A percentile compares a stretch with the other conserved stretches of the same genome.
Conservation (phyloP, 805 yeast genomes). For the Kuraishia piskuri region DNA sequence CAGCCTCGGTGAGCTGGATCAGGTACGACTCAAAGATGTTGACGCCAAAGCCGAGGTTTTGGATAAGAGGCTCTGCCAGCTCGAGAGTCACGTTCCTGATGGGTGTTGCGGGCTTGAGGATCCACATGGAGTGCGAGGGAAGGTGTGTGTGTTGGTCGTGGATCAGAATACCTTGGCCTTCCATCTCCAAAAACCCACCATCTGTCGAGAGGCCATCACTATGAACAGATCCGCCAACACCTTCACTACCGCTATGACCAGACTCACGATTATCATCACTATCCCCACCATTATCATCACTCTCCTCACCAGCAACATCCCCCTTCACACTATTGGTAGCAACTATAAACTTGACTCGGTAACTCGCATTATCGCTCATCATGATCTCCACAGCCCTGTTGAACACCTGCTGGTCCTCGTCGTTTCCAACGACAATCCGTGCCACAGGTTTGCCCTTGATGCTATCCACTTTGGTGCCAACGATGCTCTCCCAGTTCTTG, state of each 20-base stretch:
- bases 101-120: conserved; percentile 68
- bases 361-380: conserved; percentile 67
- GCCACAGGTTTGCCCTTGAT: conserved; percentile 51
- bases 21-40: conserved; percentile 75
- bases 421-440: conserved; percentile 54
- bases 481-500: conserved; percentile 69
- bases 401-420: conserved; percentile 59
- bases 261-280: not conserved
- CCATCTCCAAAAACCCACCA: conserved; percentile 62
- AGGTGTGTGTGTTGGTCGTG: conserved; percentile 46
- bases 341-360: conserved; percentile 65
- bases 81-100: conserved; percentile 54
- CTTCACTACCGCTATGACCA: not conserved
- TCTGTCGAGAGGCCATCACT: conserved; percentile 34
- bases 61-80: conserved; percentile 61
- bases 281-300: not conserved
- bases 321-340: conserved; percentile 24
- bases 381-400: conserved; percentile 61
- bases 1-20: conserved; percentile 51
- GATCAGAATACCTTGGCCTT: conserved; percentile 89
- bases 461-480: conserved; percentile 55
- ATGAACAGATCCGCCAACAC: not conserved
- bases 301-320: not conserved
- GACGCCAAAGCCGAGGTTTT: conserved; percentile 82
- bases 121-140: conserved; percentile 89